Evolutionary conservation across 257 asterid genomes (phyloP), one percentile per base, ranked within the genome.

Genomic region (Solanum boliviense): DNA sequence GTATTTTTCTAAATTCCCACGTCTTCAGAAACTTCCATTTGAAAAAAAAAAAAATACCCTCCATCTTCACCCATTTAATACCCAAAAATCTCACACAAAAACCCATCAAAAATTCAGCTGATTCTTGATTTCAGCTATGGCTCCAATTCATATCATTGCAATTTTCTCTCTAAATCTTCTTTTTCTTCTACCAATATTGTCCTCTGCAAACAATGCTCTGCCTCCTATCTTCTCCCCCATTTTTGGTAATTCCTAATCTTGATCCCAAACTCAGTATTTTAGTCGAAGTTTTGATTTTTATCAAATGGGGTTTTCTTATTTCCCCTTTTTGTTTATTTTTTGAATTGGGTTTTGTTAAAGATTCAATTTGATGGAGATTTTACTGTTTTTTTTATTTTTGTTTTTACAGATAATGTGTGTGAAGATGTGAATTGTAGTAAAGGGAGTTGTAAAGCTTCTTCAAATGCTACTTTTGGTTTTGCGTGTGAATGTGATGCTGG

Each of bases 401-500:
- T 52, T 87, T 23, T n/a, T 38, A 34, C 23, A 93, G 97, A 88
- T 21, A 86, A 89, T 67, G 48, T 79, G 25, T 95, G 98, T 88
- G 60, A 92, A 88, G 87, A 20, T 25, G 75, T 84, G 32, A 91
- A 88, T 32, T 95, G 98, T 84, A 98, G 98, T 83, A 93, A 91
- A 62, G 98, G 98, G 0, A 91, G 27, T 5, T 94, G 98, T 88
- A 90, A 89, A 87, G 87, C 86, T 44, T 91, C 96, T 10, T 89
- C 84, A 4, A 89, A 89, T 35, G 90, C 65, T 87, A 86, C 85
- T 13, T 83, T 92, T 6, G 97, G 96, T 23, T 95, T 87, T 74
- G 93, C 6, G 68, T 94, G 98, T 88, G 92, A 86, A 58, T 95
- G 98, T 72, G 94, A 93, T 3, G 32, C 88, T n/a, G 98, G 98